Base-by-base conservation (phyloP, 1,139 yeast genomes). In the Candida sp. region DNA sequence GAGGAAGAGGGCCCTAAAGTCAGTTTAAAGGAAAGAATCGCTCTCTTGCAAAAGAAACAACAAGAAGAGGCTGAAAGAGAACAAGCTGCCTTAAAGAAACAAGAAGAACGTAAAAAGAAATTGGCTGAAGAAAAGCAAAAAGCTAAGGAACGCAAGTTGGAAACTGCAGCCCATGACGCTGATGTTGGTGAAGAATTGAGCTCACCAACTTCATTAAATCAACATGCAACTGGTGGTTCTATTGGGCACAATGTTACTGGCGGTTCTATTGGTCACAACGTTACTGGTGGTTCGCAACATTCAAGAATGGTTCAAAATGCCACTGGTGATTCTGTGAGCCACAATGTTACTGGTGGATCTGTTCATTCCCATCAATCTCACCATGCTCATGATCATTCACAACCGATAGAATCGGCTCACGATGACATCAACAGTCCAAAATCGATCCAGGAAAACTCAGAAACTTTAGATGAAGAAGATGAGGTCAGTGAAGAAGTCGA, bases 11-110 rank as follows among this genome's bases (percentile, higher is more conserved):
- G 70, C 22, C 96, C 97, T 9, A 84, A 86, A 53, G 66, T 90
- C 68, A 84, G 95, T 45, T 72, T 93, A 57, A 87, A 87, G 58
- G 97, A 93, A 52, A 77, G 98, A 51, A 89, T 93, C 58, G 88
- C 88, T 8, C 60, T 88, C 57, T 71, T 93, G 43, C 96, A 91
- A 59, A 80, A 88, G 57, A 83, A 83, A 46, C 97, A 88, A 60
- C 79, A 79, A 45, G 89, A 87, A 55, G 95, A 88, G 56, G 88
- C 86, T 5, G 91, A 86, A 52, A 77, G 87, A 41, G 82, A 81
- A 46, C 87, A 77, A 23, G 87, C 86, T 2, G 77, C 84, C 5
- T 50, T 72, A 53, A 76, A 76, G 49, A 77, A 79, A 53, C 76
- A 77, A 47, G 82, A 81, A 49, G 84, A 81, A 56, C 76, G 79